Evolutionary conservation across 192 early-diverging fungal genomes (phyloP).

Genomic region (Podila epicladia): DNA sequence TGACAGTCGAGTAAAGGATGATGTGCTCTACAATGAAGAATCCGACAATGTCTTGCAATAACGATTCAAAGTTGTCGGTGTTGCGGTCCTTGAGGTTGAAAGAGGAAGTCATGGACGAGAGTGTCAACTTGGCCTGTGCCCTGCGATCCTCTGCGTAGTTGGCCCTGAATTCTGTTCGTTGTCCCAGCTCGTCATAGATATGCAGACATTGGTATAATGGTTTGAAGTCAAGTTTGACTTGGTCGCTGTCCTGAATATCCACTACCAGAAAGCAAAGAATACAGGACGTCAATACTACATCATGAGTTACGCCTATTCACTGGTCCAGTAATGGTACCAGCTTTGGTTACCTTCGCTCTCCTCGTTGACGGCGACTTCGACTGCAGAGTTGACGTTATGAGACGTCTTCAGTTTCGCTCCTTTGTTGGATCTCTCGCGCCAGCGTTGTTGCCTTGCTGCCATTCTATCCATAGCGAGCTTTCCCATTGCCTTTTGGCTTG

Average conservation of each 20-base stretch:
- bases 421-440: slow-evolving; percentile 56
- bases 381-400: slow-evolving; percentile 77
- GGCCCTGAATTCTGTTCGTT: slow-evolving; percentile 83
- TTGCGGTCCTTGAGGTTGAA: slow-evolving; percentile 76
- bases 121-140: slow-evolving; percentile 88
- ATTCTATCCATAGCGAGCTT: slow-evolving; percentile 84
- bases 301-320: not conserved
- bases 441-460: slow-evolving; percentile 72
- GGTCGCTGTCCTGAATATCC: slow-evolving; percentile 71
- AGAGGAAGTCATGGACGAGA: slow-evolving; percentile 65
- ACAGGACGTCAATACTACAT: not conserved
- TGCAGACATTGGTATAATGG: slow-evolving; percentile 97
- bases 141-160: slow-evolving; percentile 92
- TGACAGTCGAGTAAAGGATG: slow-evolving; percentile 85
- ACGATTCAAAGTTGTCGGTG: slow-evolving; percentile 72
- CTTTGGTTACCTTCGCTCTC: slow-evolving; percentile 72
- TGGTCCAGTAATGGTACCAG: not conserved
- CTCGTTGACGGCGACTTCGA: slow-evolving; percentile 86
- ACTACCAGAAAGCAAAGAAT: slow-evolving; percentile 48
- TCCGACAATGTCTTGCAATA: slow-evolving; percentile 92
- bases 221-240: slow-evolving; percentile 88
- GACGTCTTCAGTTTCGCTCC: slow-evolving; percentile 57
- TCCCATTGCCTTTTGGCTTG: slow-evolving; percentile 85
- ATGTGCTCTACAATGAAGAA: slow-evolving; percentile 96
- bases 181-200: slow-evolving; percentile 94